Conservation (phyloP, 805 yeast species). For the Hanseniaspora singularis region DNA sequence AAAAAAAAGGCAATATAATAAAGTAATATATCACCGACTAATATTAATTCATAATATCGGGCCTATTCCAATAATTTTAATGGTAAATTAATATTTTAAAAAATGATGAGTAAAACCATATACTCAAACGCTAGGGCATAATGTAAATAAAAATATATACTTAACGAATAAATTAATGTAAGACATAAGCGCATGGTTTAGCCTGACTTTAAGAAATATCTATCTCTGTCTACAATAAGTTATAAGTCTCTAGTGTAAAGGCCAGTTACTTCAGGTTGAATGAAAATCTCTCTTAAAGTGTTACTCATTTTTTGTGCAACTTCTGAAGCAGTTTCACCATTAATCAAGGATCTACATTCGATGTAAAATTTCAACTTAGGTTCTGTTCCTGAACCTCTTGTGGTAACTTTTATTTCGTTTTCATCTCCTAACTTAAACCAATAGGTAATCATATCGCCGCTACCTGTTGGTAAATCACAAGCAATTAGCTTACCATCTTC, state of each 20-base stretch:
- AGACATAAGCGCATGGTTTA: too few relatives aligned
- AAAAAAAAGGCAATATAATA: too few relatives aligned
- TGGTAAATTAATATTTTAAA: too few relatives aligned
- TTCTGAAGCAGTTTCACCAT: conserved; percentile 36
- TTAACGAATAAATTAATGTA: too few relatives aligned
- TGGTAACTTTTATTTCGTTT: conserved; percentile 42
- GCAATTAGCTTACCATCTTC: conserved; percentile 32
- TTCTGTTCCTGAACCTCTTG: conserved; percentile 93
- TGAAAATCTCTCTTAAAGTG: conserved; percentile 49
- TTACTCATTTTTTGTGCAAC: conserved; percentile 62
- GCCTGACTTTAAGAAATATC: too few relatives aligned
- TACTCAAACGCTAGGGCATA: too few relatives aligned
- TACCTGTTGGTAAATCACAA: conserved; percentile 58
- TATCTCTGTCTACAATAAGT: too few relatives aligned
- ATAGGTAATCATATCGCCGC: conserved; percentile 80
- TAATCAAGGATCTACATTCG: conserved; percentile 37
- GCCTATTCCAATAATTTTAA: too few relatives aligned
- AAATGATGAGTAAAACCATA: too few relatives aligned
- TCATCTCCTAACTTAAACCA: conserved; percentile 27
- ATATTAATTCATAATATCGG: too few relatives aligned
- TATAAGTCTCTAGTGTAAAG: conserved; percentile 22
- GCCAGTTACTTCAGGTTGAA: conserved; percentile 45
- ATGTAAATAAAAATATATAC: too few relatives aligned
- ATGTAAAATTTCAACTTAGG: conserved; percentile 87
- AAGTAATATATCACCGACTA: too few relatives aligned